These are phyloP conservation scores for Pistacia integerrima DNA, from an alignment of 345 rosid genomes.

Conservation along the genomic window DNA sequence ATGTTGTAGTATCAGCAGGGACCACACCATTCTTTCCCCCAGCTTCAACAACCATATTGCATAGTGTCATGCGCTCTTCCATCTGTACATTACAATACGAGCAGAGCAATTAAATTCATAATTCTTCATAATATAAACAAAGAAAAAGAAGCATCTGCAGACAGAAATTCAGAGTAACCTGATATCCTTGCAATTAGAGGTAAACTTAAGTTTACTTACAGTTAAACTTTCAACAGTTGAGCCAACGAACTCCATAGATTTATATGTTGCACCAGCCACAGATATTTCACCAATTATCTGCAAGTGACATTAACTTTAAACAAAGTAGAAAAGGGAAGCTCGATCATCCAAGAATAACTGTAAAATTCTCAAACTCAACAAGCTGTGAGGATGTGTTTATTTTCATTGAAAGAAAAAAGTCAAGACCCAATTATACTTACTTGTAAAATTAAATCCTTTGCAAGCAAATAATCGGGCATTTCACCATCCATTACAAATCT, in stretches of 20 bases:
- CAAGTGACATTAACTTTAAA: conserved; percentile 2
- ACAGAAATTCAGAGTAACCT: not conserved
- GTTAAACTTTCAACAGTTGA: conserved; percentile 80
- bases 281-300: conserved; percentile 99
- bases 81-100: conserved; percentile 49
- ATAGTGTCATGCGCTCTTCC: conserved; percentile 99
- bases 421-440: conserved; percentile 45
- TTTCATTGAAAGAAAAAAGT: not conserved
- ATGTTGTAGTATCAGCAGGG: conserved; percentile 91
- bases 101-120: conserved; percentile 10
- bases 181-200: too few relatives aligned
- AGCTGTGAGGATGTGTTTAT: not conserved
- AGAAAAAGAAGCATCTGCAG: not conserved
- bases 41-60: conserved; percentile 99
- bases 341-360: not conserved
- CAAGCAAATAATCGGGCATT: conserved; percentile 88
- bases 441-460: conserved; percentile 96
- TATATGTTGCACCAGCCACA: conserved; percentile 96
- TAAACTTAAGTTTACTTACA: conserved; percentile 44
- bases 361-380: not conserved
- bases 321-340: conserved; percentile 2
- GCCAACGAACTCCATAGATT: conserved; percentile 96
- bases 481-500: conserved; percentile 98
- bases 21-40: conserved; percentile 97
- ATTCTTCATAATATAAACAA: not conserved